Evolutionary conservation across 257 asterid genomes (phyloP), one percentile per base, ranked within the genome.

Genomic region (Solanum dulcamara): DNA sequence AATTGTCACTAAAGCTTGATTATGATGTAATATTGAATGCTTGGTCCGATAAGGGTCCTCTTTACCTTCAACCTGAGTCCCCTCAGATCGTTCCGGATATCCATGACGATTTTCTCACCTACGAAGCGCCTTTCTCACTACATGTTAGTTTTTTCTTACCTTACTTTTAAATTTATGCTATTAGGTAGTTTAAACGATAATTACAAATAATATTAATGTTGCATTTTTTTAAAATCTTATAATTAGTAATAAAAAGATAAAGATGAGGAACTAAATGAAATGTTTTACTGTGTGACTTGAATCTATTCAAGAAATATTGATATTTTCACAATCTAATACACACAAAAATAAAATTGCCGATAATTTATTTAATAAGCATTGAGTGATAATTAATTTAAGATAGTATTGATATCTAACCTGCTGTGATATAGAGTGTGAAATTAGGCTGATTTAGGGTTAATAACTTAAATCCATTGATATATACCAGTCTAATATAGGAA

Each of bases 1-100:
- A 92, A 85, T 89, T 93, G 88, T 89, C 91, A n/a, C 84, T 96
- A 92, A 96, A 96, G 91, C 94, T 96, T 50, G 98, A 96, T 81
- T 96, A 96, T 66, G 90, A 96, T 66, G 96, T 91, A 89, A 93
- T 96, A 72, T 48, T 96, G 91, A 93, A 91, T 67, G 97, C 98
- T 18, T 96, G 99, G 99, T 93, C 98, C 1, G 92, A 96, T 83
- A 92, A 92, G 86, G 96, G 96, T 5, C 90, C 98, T 2, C 92
- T 96, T 6, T 96, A 88, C 14, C 83, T 96, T 22, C 93, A 91
- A 7, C 64, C 91, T 6, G 93, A 88, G 4, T 82, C 77, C 33
- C 91, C 94, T 0, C 98, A 92, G 85, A 90, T 89, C 30, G 98
- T 96, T 26, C 98, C 99, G 4, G 95, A 96, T 85, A 55, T 93